Evolutionary conservation across 352 stramenopile species (phyloP).

Genomic region (Globisporangium alternatum): DNA sequence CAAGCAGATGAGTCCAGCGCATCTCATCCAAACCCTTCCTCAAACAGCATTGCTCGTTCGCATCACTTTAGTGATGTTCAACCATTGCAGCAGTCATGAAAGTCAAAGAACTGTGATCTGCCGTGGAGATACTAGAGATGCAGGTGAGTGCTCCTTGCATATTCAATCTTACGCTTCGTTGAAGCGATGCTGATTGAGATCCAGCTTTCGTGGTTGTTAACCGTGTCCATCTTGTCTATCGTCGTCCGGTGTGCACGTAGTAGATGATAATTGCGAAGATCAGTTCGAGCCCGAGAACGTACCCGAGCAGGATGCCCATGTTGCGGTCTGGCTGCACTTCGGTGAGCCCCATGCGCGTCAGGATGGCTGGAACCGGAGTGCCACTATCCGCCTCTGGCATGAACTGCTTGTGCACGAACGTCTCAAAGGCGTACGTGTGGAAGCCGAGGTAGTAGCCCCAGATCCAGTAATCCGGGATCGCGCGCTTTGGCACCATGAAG

Average conservation of each 20-base stretch:
- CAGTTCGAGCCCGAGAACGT: conserved; percentile 45
- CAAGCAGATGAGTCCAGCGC: too few species aligned
- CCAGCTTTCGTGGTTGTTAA: too few species aligned
- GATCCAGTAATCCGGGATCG: conserved; percentile 72
- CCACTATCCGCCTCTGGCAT: conserved; percentile 10
- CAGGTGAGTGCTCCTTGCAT: too few species aligned
- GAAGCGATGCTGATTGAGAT: too few species aligned
- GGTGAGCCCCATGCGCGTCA: conserved; percentile 47
- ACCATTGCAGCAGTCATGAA: too few species aligned
- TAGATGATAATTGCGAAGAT: conserved; percentile 50
- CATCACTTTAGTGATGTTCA: too few species aligned
- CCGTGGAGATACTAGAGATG: too few species aligned
- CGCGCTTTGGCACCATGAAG: conserved; percentile 70
- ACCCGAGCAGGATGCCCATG: conserved; percentile 55
- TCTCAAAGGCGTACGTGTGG: conserved; percentile 85
- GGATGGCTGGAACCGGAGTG: neutral
- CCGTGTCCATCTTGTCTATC: neutral
- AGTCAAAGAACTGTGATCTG: too few species aligned
- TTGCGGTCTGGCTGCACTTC: conserved; percentile 32
- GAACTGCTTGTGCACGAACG: conserved; percentile 87
- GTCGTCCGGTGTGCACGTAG: conserved; percentile 44
- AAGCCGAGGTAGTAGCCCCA: conserved; percentile 88
- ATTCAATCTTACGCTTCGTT: too few species aligned
- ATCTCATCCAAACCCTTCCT: too few species aligned
- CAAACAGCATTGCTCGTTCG: too few species aligned